These are phyloP conservation scores for Termitomyces heimii DNA, from an alignment of 768 basidiomycete genomes.

Conservation along the genomic window DNA sequence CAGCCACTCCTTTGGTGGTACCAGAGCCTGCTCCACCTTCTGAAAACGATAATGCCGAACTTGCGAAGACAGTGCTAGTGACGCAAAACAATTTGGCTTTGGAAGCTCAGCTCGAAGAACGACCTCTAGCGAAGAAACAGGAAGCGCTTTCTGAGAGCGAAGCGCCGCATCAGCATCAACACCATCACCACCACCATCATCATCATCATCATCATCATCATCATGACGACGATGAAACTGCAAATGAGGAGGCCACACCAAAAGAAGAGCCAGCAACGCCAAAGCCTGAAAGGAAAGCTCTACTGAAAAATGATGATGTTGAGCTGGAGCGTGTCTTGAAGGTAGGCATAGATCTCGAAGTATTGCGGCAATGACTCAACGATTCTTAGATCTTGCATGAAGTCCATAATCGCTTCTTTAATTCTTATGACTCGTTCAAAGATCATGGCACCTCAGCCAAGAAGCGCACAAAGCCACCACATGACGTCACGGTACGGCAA, in stretches of 20 bases:
- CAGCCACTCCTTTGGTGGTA: constrained; percentile 12
- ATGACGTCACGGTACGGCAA: constrained; percentile 76
- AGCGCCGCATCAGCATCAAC: constrained; percentile 20
- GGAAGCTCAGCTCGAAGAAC: constrained; percentile 80
- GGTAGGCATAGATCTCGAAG: constrained; percentile 35
- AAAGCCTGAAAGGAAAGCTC: constrained; percentile 55
- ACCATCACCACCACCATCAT: constrained; percentile 16
- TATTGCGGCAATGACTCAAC: neutral
- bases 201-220: constrained; percentile 16
- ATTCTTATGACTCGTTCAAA: constrained; percentile 47
- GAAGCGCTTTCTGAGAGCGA: constrained; percentile 59
- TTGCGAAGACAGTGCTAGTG: constrained; percentile 49
- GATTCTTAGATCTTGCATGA: constrained; percentile 64
- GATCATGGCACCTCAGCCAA: constrained; percentile 24
- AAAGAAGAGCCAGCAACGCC: constrained; percentile 12
- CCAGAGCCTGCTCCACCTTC: constrained; percentile 19
- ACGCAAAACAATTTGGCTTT: constrained; percentile 69
- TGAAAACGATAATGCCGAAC: constrained; percentile 42
- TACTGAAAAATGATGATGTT: constrained; percentile 82
- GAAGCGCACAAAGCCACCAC: constrained; percentile 22
- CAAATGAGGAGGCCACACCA: constrained; percentile 14
- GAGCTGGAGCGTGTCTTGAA: constrained; percentile 76
- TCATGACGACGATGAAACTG: constrained; percentile 13
- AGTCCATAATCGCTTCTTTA: constrained; percentile 75
- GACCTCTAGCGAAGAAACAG: constrained; percentile 85